Evolutionary conservation across 805 yeast species (phyloP).

Genomic region (Lipomyces orientalis): DNA sequence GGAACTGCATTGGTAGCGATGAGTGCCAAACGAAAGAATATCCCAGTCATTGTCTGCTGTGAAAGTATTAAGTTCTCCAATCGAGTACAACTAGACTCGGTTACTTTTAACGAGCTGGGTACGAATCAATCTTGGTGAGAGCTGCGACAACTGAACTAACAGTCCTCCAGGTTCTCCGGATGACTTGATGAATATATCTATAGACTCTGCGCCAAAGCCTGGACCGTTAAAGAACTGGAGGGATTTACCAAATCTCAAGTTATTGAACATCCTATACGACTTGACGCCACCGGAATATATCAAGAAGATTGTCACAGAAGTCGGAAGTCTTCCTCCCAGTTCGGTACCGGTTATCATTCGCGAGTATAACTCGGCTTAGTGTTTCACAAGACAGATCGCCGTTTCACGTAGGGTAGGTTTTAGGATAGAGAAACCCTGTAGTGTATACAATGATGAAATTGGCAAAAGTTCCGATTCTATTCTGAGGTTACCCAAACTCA

Average conservation of each 20-base stretch:
- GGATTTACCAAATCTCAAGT: slow-evolving; percentile 55
- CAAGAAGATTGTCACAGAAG: slow-evolving; percentile 92
- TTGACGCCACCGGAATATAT: slow-evolving; percentile 92
- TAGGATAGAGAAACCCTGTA: neutral
- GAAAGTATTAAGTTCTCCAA: slow-evolving; percentile 94
- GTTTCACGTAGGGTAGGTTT: neutral
- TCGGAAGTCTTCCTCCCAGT: slow-evolving; percentile 96
- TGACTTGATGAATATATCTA: slow-evolving; percentile 43
- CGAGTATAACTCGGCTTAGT: slow-evolving; percentile 68
- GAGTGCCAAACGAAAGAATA: slow-evolving; percentile 83
- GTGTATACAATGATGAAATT: neutral
- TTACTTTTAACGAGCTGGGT: slow-evolving; percentile 82
- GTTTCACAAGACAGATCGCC: neutral
- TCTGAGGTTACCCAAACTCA: neutral
- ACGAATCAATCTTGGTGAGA: neutral
- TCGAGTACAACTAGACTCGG: slow-evolving; percentile 94
- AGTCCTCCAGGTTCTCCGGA: slow-evolving; percentile 39
- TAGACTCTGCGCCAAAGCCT: slow-evolving; percentile 30
- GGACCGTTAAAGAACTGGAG: slow-evolving; percentile 40
- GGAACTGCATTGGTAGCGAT: slow-evolving; percentile 94
- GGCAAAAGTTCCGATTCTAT: neutral
- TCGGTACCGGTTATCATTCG: slow-evolving; percentile 96
- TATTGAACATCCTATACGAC: slow-evolving; percentile 88
- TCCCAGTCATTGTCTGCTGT: slow-evolving; percentile 94
- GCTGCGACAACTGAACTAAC: neutral